phyloP scores from a whole-genome alignment of 2,329 filamentous ascomycete genomes.

The Raffaelea arxii region DNA sequence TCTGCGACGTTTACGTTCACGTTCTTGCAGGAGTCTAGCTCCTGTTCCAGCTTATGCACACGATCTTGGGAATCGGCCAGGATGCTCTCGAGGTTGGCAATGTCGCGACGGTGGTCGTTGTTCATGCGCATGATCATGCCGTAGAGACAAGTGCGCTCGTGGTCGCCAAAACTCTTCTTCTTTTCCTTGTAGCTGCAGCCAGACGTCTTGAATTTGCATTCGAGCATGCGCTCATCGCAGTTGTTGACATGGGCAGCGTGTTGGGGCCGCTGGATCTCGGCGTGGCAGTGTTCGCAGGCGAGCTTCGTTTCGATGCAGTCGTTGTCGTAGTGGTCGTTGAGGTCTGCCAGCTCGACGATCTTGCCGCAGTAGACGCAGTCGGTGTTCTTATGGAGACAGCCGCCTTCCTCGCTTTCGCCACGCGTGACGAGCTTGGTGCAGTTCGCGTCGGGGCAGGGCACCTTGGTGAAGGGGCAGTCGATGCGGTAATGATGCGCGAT shows the following conservation, averaged over 20 bases:
- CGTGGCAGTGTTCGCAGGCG: constrained; percentile 39
- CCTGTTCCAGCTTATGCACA: constrained; percentile 10
- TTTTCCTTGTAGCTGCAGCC: constrained; percentile 34
- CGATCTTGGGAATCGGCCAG: constrained; percentile 10
- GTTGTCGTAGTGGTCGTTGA: constrained; percentile 31
- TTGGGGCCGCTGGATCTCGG: constrained; percentile 31
- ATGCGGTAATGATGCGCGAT: constrained; percentile 46
- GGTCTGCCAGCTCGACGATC: constrained; percentile 35
- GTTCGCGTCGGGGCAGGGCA: constrained; percentile 42
- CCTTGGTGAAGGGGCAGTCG: constrained; percentile 46
- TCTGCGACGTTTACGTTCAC: too few species aligned
- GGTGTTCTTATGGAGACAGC: constrained; percentile 44
- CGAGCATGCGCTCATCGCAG: constrained; percentile 29
- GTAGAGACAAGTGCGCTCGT: constrained; percentile 40
- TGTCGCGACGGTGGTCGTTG: constrained; percentile 9
- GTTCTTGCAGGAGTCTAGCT: constrained; percentile 5
- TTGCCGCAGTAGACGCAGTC: constrained; percentile 45
- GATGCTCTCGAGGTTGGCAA: constrained; percentile 8
- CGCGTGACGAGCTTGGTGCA: constrained; percentile 43
- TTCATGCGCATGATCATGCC: constrained; percentile 23
- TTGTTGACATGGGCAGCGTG: constrained; percentile 38
- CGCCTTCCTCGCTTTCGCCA: constrained; percentile 36
- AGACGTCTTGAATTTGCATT: constrained; percentile 38
- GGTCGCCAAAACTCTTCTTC: constrained; percentile 31
- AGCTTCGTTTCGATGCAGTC: constrained; percentile 37